Base-by-base conservation (phyloP, 2,329 filamentous ascomycete genomes). In the Huntiella savannae region DNA sequence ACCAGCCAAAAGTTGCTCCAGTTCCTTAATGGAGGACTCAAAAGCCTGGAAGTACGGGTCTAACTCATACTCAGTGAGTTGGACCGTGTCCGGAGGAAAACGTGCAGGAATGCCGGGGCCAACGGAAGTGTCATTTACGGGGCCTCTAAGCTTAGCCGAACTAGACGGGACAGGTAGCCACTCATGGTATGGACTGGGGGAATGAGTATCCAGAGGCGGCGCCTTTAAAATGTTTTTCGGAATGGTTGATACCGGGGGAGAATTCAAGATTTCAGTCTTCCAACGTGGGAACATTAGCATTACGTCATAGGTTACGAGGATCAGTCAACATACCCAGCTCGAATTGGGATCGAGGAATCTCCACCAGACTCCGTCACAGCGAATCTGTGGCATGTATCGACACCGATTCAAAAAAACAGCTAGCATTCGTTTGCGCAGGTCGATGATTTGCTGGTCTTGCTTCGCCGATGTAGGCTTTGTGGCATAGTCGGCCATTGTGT, bases 401-500 rank as follows among this genome's bases (percentile, higher is more conserved):
- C 91, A 98, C 42, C 91, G 73, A 57, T 98, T 98, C 43, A 98
- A 61, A 55, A 98, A 98, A 0, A 96, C 91, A 4, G 82, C 82
- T 46, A 98, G 62, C 91, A 98, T 98, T 55, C 91, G 82, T 67
- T 96, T 96, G 50, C 91, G 76, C 53, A 96, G 67, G 58, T 98
- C 91, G 52, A 98, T 98, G 40, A 96, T 98, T 50, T 88, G 83
- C 49, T 86, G 80, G 59, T 98, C 92, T 62, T 98, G 88, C 61
- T 95, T 98, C 13, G 92, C 92, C 56, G 88, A 95, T 34, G 91
- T 98, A 1, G 92, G 91, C 56, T 94, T 96, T 22, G 92, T 87
- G 12, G 91, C 91, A 59, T 98, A 98, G 61, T 98, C 91, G 51
- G 88, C 88, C 81, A 98, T 93, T 40, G 86, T 91, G 62, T 98